A percentile compares a stretch with the other conserved stretches of the same genome.
These are phyloP conservation scores for Phaeotremella fagi DNA, from an alignment of 768 basidiomycete genomes.

Conservation along the genomic window DNA sequence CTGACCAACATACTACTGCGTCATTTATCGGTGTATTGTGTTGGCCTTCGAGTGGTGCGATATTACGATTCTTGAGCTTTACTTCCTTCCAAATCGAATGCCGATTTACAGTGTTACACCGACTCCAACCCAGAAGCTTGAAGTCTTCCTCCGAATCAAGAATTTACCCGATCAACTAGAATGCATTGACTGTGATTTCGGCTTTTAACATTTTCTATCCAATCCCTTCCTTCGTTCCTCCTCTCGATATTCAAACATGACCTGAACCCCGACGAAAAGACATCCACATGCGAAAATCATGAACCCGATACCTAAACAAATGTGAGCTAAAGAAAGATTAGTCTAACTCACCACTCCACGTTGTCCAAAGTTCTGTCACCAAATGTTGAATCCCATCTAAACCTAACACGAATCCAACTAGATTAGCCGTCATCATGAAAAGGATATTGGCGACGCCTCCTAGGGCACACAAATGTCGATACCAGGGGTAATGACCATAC, in stretches of 20 bases:
- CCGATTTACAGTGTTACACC: too few relatives aligned
- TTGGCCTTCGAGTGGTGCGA: too few relatives aligned
- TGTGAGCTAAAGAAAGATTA: background rate
- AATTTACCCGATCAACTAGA: too few relatives aligned
- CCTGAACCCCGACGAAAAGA: conserved; percentile 74
- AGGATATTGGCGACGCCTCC: conserved; percentile 80
- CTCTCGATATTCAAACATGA: conserved; percentile 95
- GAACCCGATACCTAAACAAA: conserved; percentile 53
- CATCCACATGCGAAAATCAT: conserved; percentile 58
- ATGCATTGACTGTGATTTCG: background rate
- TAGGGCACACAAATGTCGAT: conserved; percentile 73
- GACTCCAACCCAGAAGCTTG: too few relatives aligned
- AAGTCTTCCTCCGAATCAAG: too few relatives aligned
- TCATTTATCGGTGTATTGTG: too few relatives aligned
- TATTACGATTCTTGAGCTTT: too few relatives aligned
- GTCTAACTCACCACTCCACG: conserved; percentile 58
- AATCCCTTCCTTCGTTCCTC: conserved; percentile 68
- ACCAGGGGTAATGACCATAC: conserved; percentile 71
- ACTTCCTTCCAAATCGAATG: too few relatives aligned
- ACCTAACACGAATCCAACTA: conserved; percentile 92
- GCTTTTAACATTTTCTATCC: conserved; percentile 47
- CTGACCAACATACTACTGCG: too few relatives aligned
- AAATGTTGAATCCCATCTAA: conserved; percentile 72
- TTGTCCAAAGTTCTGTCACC: conserved; percentile 59
- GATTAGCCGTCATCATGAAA: conserved; percentile 86